Base-by-base conservation (phyloP, 306 rosid genomes). In the Cicer chorassanicum region DNA sequence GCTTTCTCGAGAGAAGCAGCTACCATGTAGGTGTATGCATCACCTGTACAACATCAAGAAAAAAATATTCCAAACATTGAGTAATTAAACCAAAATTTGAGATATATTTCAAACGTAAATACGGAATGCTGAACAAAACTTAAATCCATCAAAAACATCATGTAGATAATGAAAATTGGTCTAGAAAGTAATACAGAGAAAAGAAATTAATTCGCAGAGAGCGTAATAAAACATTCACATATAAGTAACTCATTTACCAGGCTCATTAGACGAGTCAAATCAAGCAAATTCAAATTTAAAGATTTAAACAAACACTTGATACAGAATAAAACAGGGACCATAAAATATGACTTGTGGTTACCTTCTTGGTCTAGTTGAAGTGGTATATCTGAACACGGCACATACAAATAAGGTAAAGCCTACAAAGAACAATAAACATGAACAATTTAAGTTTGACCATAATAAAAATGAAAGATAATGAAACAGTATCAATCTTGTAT, bases 321-420 rank as follows among this genome's bases (percentile, higher is more conserved):
- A 56, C 55, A 54, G 0, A 67, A 60, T 4, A 57, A 44, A 66
- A 38, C 10, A 6, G 11, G 66, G 57, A 8, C 56, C 1, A 5
- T n/a, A 60, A 73, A 9, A 53, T 9, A 46, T 13, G 44, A 76
- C 64, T 72, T 68, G 10, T 38, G 55, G 57, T 74, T 84, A 93
- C 98, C 96, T 84, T 83, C 82, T 83, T 62, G 63, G 66, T 82
- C 73, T 43, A 65, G 80, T 49, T 68, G 88, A 79, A 81, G 84
- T 0, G 86, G 84, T 57, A 91, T 76, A 83, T 94, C 92, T 4
- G 90, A 64, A 69, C 91, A 93, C 8, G 98, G 89, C 67, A 94
- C 96, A 76, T 82, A 94, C 24, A 90, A 65, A 80, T 94, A 91
- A 15, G 98, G 98, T 50, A 91, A 84, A 19, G 86, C 96, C 98